A percentile compares a stretch with the other conserved stretches of the same genome.
phyloP scores from a whole-genome alignment of 2,329 filamentous ascomycete genomes.

The Botrytis cinerea region DNA sequence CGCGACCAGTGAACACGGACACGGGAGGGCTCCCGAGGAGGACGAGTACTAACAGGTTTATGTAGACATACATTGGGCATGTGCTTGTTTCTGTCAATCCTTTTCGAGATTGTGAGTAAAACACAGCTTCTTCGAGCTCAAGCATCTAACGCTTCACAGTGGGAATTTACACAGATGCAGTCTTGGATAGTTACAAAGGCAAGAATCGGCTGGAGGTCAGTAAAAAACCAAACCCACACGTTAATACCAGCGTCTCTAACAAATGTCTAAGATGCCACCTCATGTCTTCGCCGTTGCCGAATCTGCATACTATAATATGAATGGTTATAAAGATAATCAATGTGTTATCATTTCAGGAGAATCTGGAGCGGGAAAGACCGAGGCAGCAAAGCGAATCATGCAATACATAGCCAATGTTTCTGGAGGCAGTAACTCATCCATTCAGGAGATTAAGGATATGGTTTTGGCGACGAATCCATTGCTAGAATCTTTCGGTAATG shows the following conservation, averaged over 20 bases:
- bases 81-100: constrained; percentile 98
- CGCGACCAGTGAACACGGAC: constrained; percentile 8
- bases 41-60: constrained; percentile 25
- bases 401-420: constrained; percentile 99
- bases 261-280: constrained; percentile 63
- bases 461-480: constrained; percentile 96
- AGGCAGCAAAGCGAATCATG: constrained; percentile 98
- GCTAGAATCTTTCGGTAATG: constrained; percentile 96
- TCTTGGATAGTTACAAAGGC: constrained; percentile 90
- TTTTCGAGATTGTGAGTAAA: constrained; percentile 75
- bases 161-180: constrained; percentile 95
- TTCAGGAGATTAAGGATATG: constrained; percentile 98
- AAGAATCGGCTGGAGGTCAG: constrained; percentile 88
- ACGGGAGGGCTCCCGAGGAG: not conserved
- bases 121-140: not conserved
- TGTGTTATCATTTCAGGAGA: constrained; percentile 99
- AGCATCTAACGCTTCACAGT: constrained; percentile 53
- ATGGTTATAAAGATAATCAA: constrained; percentile 97
- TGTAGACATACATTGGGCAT: constrained; percentile 94
- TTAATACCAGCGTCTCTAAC: constrained; percentile 13
- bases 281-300: constrained; percentile 98
- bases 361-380: constrained; percentile 96
- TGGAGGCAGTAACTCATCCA: constrained; percentile 69
- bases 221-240: constrained; percentile 9
- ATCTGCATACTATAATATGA: constrained; percentile 99